Evolutionary conservation across 495 filamentous ascomycete species (phyloP), one percentile per base, ranked within the genome.

Genomic region (Corynascus novoguineensis): DNA sequence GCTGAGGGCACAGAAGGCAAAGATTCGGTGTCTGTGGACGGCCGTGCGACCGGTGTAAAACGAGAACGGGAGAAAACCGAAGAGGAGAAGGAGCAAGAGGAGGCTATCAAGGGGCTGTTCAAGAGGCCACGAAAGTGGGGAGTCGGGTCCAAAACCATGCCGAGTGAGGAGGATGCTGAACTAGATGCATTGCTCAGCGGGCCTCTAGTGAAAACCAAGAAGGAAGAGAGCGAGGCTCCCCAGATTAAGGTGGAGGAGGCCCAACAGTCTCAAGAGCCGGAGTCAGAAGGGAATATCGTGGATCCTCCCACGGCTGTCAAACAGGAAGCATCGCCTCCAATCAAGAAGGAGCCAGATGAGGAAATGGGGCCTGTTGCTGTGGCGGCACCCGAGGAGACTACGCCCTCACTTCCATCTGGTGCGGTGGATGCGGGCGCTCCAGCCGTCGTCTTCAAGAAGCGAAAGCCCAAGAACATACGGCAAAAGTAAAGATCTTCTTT

Each of bases 361-460:
- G 70, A 66, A 27, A 37, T 14, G 31, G 37, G 40, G 0, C 11
- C n/a, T n/a, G n/a, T 22, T 19, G 59, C 54, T 32, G 35, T 34
- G 28, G 24, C 48, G 9, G 41, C 37, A 57, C n/a, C 22, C 19
- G 38, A 14, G 14, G 48, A 12, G 25, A 21, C 7, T 21, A 21
- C 9, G 4, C 29, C 29, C 1, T 14, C 1, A 3, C 17, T 37
- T 2, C 8, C 19, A n/a, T 37, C 52, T 14, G 14, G 17, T 11
- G 27, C 34, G 8, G 38, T 6, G 8, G 51, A 5, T 24, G 38
- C 32, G 7, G 55, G 24, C 10, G 59, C 50, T 1, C 55, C 71
- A 1, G 60, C 65, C 0, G 78, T 92, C 19, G 73, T 93, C 12
- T 97, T 97, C 75, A 97, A 95, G 73, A 95, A 95, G 72, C 83